Percentiles rank a stretch among this genome's conserved stretches.
phyloP scores from a whole-genome alignment of 768 basidiomycete species.

The Suillus paluster region DNA sequence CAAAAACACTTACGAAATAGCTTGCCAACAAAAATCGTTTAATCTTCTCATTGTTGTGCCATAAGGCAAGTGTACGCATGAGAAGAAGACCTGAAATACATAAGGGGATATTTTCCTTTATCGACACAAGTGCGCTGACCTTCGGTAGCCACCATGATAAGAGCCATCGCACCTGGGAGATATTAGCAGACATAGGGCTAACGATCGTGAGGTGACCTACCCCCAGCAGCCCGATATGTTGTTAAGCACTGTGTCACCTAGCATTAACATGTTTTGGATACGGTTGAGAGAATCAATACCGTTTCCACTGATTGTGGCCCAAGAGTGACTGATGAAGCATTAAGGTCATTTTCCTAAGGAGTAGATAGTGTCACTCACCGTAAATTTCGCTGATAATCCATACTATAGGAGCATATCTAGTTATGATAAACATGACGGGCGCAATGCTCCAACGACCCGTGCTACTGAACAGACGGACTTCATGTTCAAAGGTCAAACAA shows the following conservation, averaged over 20 bases:
- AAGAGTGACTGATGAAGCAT: neutral
- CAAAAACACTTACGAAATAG: constrained; percentile 9
- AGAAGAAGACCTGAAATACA: constrained; percentile 12
- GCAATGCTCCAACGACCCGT: constrained; percentile 8
- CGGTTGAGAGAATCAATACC: neutral
- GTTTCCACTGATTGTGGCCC: constrained; percentile 3
- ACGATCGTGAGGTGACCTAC: constrained; percentile 8
- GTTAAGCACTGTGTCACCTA: constrained; percentile 11
- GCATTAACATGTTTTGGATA: neutral
- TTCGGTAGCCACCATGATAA: constrained; percentile 16
- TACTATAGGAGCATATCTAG: constrained; percentile 13
- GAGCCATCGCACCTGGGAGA: constrained; percentile 8
- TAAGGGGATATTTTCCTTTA: neutral
- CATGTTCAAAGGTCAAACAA: constrained; percentile 16
- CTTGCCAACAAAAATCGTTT: constrained; percentile 6
- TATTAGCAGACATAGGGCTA: neutral
- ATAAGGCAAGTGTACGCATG: constrained; percentile 17
- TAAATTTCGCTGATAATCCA: constrained; percentile 12
- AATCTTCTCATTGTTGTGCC: neutral
- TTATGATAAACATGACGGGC: constrained; percentile 13
- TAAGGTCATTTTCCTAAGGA: neutral
- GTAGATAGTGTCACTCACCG: constrained; percentile 3
- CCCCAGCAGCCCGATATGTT: constrained; percentile 13
- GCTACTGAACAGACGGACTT: constrained; percentile 12
- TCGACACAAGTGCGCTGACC: neutral